These are phyloP conservation scores for Aspergillus bombycis DNA, from an alignment of 2,329 filamentous ascomycete species.

Conservation along the genomic window DNA sequence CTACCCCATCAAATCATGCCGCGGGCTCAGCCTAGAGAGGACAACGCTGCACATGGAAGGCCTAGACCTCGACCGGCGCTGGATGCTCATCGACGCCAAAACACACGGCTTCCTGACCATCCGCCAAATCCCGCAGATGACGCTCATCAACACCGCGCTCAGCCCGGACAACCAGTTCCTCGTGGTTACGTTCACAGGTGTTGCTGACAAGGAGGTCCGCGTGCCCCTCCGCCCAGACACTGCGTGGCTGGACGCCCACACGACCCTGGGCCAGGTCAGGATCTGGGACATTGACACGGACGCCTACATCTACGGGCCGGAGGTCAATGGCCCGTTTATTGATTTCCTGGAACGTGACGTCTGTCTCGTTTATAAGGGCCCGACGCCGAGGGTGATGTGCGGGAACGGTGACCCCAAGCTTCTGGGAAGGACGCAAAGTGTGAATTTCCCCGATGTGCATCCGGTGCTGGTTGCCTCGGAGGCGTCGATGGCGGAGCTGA, in stretches of 20 bases:
- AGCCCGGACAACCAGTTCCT: constrained; percentile 50
- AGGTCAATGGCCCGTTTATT: constrained; percentile 58
- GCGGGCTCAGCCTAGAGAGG: constrained; percentile 59
- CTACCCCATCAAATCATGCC: constrained; percentile 70
- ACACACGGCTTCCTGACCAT: constrained; percentile 64
- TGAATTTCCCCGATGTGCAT: constrained; percentile 64
- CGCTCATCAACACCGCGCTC: constrained; percentile 61
- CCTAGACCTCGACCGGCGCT: constrained; percentile 64
- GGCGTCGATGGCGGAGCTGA: constrained; percentile 61
- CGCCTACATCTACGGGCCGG: constrained; percentile 56
- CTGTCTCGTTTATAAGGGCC: constrained; percentile 64
- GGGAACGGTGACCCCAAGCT: constrained; percentile 59
- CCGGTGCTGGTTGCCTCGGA: constrained; percentile 60
- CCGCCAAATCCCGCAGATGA: constrained; percentile 63
- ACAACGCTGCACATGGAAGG: constrained; percentile 59
- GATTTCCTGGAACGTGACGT: constrained; percentile 60
- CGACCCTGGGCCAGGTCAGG: constrained; percentile 52
- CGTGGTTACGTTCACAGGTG: constrained; percentile 49
- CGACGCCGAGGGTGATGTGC: constrained; percentile 56
- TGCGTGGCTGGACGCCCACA: constrained; percentile 59
- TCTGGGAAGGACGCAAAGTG: constrained; percentile 58
- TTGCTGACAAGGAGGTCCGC: constrained; percentile 46
- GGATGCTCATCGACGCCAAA: constrained; percentile 65
- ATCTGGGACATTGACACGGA: constrained; percentile 65
- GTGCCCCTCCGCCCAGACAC: constrained; percentile 59